Evolutionary conservation across 2,329 filamentous ascomycete genomes (phyloP).

Genomic region (Fusarium hainanense): DNA sequence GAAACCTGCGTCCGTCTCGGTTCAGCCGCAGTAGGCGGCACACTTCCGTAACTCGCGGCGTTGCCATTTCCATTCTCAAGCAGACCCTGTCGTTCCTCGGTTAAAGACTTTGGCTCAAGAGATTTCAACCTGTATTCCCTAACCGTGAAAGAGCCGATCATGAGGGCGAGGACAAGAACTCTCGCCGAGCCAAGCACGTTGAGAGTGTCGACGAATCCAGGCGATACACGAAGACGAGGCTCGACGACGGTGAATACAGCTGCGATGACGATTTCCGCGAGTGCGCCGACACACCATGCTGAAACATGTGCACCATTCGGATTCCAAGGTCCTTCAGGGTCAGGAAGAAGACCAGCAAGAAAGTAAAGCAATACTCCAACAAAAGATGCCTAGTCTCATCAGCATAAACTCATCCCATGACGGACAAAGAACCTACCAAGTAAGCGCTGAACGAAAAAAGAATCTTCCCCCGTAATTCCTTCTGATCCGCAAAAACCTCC

Average conservation of each 20-base stretch:
- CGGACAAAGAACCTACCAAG: conserved; percentile 44
- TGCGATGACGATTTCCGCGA: conserved; percentile 53
- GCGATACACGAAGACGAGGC: conserved; percentile 45
- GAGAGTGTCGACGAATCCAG: conserved; percentile 47
- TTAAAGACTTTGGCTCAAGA: conserved; percentile 42
- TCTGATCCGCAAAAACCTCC: conserved; percentile 48
- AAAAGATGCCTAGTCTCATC: conserved; percentile 50
- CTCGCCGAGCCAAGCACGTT: conserved; percentile 49
- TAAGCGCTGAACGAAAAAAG: conserved; percentile 56
- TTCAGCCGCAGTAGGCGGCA: conserved; percentile 15
- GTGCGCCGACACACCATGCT: conserved; percentile 52
- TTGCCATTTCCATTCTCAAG: conserved; percentile 54
- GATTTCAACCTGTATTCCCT: conserved; percentile 49
- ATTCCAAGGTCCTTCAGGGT: conserved; percentile 58
- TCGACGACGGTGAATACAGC: conserved; percentile 50
- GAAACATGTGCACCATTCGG: conserved; percentile 52
- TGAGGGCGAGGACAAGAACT: conserved; percentile 49
- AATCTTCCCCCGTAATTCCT: conserved; percentile 41
- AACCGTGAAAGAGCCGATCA: conserved; percentile 48
- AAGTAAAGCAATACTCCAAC: conserved; percentile 57
- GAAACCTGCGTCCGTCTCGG: conserved; percentile 49
- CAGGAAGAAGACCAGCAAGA: conserved; percentile 55
- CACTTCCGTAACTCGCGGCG: conserved; percentile 46
- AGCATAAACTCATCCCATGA: background rate
- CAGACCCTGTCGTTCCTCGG: conserved; percentile 54